Conservation (phyloP, 257 asterid species). For the Dorcoceras hygrometricum region DNA sequence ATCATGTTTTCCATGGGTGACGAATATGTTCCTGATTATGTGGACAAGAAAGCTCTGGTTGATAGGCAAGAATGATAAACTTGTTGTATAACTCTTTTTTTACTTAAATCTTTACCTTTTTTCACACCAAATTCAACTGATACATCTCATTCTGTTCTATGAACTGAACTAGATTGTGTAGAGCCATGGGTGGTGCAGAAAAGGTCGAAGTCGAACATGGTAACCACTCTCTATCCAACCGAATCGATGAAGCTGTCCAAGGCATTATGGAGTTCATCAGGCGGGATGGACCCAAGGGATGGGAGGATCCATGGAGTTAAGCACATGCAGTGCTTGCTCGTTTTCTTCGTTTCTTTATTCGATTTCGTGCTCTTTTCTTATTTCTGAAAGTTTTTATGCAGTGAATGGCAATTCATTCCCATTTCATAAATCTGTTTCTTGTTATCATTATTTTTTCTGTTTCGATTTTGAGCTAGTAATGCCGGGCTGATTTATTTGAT, state of each 20-base stretch:
- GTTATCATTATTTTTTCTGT: not conserved
- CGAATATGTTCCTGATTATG: slow-evolving; percentile 82
- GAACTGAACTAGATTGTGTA: slow-evolving; percentile 52
- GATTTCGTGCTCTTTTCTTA: not conserved
- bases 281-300: slow-evolving; percentile 79
- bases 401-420: not conserved
- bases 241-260: slow-evolving; percentile 65
- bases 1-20: slow-evolving; percentile 93
- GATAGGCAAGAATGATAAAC: slow-evolving; percentile 55
- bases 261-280: slow-evolving; percentile 60
- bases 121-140: not conserved
- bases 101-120: not conserved
- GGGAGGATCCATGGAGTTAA: slow-evolving; percentile 93
- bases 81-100: not conserved
- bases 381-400: slow-evolving; percentile 13
- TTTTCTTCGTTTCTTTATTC: not conserved
- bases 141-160: not conserved
- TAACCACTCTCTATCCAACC: slow-evolving; percentile 68
- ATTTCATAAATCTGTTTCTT: not conserved
- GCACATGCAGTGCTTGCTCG: not conserved
- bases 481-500: not conserved
- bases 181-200: slow-evolving; percentile 86
- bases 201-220: slow-evolving; percentile 70
- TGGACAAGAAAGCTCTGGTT: slow-evolving; percentile 85
- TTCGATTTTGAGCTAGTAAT: too few relatives aligned